Evolutionary conservation across 2,329 filamentous ascomycete genomes (phyloP), one percentile per base, ranked within the genome.

Genomic region (Cladosporium oxysporum): DNA sequence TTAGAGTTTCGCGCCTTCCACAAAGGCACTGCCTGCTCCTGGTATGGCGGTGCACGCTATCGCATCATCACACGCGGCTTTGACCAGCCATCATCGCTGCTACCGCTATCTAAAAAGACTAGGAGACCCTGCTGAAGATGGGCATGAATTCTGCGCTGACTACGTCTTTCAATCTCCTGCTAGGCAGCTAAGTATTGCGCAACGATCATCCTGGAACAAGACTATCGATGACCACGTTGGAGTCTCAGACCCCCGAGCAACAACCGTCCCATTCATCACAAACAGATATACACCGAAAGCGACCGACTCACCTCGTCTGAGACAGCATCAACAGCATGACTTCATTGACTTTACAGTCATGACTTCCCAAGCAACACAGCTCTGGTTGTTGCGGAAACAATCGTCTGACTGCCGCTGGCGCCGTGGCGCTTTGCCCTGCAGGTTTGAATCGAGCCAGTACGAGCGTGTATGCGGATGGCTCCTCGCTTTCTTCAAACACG

Each of bases 321-420:
- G 61, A 57, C 61, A 31, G 6, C 16, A 18, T 21, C 14, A 47
- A 63, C 26, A 44, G 12, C 23, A 26, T 55, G 50, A 63, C 35
- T 63, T 63, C 50, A 62, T 23, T 44, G 41, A 3, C 10, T n/a
- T 11, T 8, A 21, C n/a, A 10, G 4, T 21, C 12, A 26, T 12
- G 3, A 23, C 28, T 47, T 37, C 8, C 1, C 23, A 28, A 23
- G 29, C 31, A 35, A 58, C 33, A 37, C 21, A 58, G 7, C 16
- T 37, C 52, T 29, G 26, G 61, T 63, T 57, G 61, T 57, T 63
- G 26, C 50, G 61, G 61, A 28, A 57, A 63, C 61, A 55, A n/a
- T 33, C 50, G 14, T 23, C 29, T 41, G 37, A 29, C 41, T 37
- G 12, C 35, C 35, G 37, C 26, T 57, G 52, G 33, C 28, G 35